phyloP scores from a whole-genome alignment of 1,284 basidiomycete species.

The Trametes hirsuta region DNA sequence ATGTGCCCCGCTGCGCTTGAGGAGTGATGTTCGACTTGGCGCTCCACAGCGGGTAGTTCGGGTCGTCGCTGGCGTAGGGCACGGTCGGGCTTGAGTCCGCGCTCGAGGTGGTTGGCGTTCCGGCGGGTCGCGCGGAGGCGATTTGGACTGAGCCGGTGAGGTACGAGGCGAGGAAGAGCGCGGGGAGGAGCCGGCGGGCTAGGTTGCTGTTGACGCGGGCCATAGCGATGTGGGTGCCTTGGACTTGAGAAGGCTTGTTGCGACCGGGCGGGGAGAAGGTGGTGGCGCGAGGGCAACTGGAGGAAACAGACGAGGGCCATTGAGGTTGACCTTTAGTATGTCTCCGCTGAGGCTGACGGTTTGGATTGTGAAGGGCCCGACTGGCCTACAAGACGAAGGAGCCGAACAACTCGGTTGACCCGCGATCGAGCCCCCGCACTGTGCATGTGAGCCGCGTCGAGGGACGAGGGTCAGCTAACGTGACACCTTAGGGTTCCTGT shows the following conservation, averaged over 20 bases:
- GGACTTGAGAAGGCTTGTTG: not conserved
- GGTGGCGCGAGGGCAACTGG: not conserved
- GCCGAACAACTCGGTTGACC: too few species aligned
- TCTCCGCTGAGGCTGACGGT: too few species aligned
- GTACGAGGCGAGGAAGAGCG: slow-evolving; percentile 6
- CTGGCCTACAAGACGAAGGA: too few species aligned
- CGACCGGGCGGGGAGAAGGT: not conserved
- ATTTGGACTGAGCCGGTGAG: not conserved
- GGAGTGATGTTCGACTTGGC: slow-evolving; percentile 32
- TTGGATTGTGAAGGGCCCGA: too few species aligned
- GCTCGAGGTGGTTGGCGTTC: not conserved
- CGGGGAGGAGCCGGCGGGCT: slow-evolving; percentile 3
- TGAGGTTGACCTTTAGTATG: not conserved
- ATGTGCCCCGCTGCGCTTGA: slow-evolving; percentile 42
- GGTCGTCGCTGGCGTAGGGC: slow-evolving; percentile 51
- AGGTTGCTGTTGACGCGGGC: not conserved
- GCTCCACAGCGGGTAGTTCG: slow-evolving; percentile 50
- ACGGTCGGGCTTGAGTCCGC: slow-evolving; percentile 40
- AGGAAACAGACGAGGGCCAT: not conserved
- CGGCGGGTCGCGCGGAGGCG: not conserved
- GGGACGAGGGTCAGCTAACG: too few species aligned
- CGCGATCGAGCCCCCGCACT: too few species aligned
- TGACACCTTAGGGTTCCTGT: too few species aligned
- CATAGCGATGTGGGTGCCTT: not conserved
- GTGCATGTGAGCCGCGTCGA: too few species aligned